Conservation (phyloP, 768 basidiomycete genomes). For the Hemileccinum rubropunctum region DNA sequence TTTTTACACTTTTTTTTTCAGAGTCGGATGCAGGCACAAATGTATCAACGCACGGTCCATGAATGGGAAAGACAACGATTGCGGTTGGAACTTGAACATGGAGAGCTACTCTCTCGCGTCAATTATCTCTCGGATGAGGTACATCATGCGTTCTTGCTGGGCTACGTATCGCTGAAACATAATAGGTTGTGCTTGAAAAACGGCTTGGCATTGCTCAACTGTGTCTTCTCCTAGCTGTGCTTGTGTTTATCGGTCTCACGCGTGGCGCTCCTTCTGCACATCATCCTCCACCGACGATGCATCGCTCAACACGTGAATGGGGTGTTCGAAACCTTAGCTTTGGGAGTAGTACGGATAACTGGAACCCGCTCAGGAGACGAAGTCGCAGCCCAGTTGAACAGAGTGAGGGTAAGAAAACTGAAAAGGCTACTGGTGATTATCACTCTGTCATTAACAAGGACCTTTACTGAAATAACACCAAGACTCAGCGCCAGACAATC, state of each 20-base stretch:
- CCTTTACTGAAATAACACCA: not conserved
- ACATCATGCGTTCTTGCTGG: not conserved
- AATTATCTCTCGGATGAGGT: slow-evolving; percentile 84
- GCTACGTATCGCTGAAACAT: not conserved
- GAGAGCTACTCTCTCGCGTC: slow-evolving; percentile 64
- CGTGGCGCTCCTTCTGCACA: slow-evolving; percentile 53
- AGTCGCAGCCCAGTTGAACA: slow-evolving; percentile 31
- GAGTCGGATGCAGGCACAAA: slow-evolving; percentile 70
- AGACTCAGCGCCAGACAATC: not conserved
- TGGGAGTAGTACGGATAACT: slow-evolving; percentile 48
- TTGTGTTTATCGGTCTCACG: slow-evolving; percentile 85
- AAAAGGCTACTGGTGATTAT: slow-evolving; percentile 14
- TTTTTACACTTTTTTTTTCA: slow-evolving; percentile 24
- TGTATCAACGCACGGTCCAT: slow-evolving; percentile 57
- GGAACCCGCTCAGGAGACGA: slow-evolving; percentile 21
- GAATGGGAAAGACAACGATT: slow-evolving; percentile 70
- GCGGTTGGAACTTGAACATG: slow-evolving; percentile 68
- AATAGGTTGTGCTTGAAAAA: slow-evolving; percentile 82
- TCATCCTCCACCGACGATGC: slow-evolving; percentile 5
- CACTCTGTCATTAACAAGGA: not conserved
- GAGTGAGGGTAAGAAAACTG: slow-evolving; percentile 7
- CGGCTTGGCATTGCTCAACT: slow-evolving; percentile 87
- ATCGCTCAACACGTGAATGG: slow-evolving; percentile 48
- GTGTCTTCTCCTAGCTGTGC: slow-evolving; percentile 74
- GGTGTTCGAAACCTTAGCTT: slow-evolving; percentile 53